phyloP scores from a whole-genome alignment of 352 stramenopile species.

The Phytophthora citrophthora region DNA sequence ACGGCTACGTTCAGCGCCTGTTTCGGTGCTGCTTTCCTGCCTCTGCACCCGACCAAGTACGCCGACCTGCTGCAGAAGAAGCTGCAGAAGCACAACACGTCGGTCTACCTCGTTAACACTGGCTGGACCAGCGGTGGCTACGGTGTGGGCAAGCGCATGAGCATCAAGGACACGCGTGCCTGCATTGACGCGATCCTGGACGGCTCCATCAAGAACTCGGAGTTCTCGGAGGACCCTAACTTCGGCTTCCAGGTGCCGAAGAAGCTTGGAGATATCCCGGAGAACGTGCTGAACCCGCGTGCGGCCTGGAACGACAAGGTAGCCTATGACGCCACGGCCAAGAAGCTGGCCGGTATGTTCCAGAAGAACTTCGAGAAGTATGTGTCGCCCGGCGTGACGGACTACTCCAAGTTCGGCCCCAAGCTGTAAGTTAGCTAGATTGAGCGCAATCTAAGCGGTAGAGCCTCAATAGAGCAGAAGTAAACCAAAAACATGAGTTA shows the following conservation, averaged over 20 bases:
- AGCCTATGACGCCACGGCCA: conserved; percentile 91
- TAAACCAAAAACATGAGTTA: conserved; percentile 22
- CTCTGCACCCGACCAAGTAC: conserved; percentile 97
- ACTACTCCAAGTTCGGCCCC: conserved; percentile 97
- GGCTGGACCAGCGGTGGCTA: conserved; percentile 97
- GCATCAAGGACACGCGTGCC: conserved; percentile 95
- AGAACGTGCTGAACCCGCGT: conserved; percentile 91
- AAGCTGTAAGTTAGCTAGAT: conserved; percentile 60
- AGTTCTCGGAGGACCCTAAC: conserved; percentile 87
- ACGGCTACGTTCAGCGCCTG: conserved; percentile 96
- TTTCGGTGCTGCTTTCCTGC: conserved; percentile 98
- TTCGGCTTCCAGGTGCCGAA: conserved; percentile 96
- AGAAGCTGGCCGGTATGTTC: conserved; percentile 97
- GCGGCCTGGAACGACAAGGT: conserved; percentile 94
- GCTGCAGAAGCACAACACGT: conserved; percentile 93
- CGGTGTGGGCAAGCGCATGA: conserved; percentile 97
- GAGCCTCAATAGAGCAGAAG: conserved; percentile 21
- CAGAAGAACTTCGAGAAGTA: conserved; percentile 98
- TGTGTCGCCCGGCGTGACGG: conserved; percentile 91
- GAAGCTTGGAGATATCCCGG: conserved; percentile 86
- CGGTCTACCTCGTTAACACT: conserved; percentile 98
- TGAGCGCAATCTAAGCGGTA: not conserved
- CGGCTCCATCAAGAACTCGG: conserved; percentile 93
- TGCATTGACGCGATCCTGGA: conserved; percentile 98
- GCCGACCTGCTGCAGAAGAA: conserved; percentile 97